phyloP scores from a whole-genome alignment of 2,329 filamentous ascomycete species.

The Xylaria sp. region DNA sequence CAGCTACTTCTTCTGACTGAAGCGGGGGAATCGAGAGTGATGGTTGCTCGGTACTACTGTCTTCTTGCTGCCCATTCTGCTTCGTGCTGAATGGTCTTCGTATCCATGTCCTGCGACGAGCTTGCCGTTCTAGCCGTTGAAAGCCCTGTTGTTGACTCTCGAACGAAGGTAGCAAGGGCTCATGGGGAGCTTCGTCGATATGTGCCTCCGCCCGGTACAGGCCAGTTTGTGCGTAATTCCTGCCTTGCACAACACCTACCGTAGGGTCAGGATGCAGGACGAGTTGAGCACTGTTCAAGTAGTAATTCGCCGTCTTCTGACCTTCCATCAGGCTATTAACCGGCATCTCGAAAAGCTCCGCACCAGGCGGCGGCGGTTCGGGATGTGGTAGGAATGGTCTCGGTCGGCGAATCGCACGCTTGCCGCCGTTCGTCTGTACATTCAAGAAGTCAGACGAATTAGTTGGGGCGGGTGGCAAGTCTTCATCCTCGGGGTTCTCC shows the following conservation, averaged over 20 bases:
- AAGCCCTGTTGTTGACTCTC: slow-evolving; percentile 40
- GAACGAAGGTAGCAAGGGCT: slow-evolving; percentile 42
- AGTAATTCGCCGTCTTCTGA: slow-evolving; percentile 26
- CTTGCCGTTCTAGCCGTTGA: slow-evolving; percentile 23
- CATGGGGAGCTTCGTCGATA: slow-evolving; percentile 36
- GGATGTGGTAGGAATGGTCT: slow-evolving; percentile 46
- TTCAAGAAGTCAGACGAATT: slow-evolving; percentile 30
- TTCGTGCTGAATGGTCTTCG: background rate
- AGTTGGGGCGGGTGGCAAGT: slow-evolving; percentile 25
- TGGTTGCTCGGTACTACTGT: too few relatives aligned
- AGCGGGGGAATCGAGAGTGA: background rate
- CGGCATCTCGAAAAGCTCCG: slow-evolving; percentile 16
- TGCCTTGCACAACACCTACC: slow-evolving; percentile 53
- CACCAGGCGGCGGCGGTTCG: slow-evolving; percentile 41
- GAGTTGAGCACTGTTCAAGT: slow-evolving; percentile 40
- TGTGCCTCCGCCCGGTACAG: slow-evolving; percentile 48
- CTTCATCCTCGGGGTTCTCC: slow-evolving; percentile 39
- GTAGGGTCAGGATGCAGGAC: slow-evolving; percentile 39
- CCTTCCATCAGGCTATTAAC: slow-evolving; percentile 26
- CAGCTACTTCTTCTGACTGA: background rate
- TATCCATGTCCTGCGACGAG: background rate
- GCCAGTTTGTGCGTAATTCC: slow-evolving; percentile 42
- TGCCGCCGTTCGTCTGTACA: slow-evolving; percentile 32
- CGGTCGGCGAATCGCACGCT: slow-evolving; percentile 39
- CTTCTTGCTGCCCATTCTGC: background rate